Percentiles rank a stretch among this genome's conserved stretches.
These are phyloP conservation scores for Circinella umbellata DNA, from an alignment of 371 early-diverging fungal species.

Conservation along the genomic window DNA sequence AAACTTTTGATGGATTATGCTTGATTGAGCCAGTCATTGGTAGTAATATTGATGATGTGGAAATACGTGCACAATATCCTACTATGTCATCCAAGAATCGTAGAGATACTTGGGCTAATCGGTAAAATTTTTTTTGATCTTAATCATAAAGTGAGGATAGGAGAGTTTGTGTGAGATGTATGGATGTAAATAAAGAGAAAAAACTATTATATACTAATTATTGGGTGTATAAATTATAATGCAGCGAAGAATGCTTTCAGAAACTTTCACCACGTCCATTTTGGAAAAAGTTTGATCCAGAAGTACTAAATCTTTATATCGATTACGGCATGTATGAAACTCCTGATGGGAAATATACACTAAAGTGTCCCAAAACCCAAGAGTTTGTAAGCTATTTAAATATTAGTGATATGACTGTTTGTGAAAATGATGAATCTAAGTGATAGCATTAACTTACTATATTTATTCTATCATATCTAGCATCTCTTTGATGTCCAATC, in stretches of 20 bases:
- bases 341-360: conserved; percentile 41
- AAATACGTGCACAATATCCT: conserved; percentile 24
- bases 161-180: not conserved
- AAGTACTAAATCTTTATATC: conserved; percentile 42
- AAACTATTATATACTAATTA: too few species aligned
- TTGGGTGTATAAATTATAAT: not conserved
- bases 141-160: not conserved
- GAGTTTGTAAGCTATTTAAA: conserved; percentile 39
- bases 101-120: conserved; percentile 26
- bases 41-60: conserved; percentile 16
- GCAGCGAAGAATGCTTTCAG: conserved; percentile 36
- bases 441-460: too few species aligned
- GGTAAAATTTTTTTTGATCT: not conserved
- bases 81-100: conserved; percentile 22
- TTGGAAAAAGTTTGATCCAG: conserved; percentile 42
- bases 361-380: conserved; percentile 44
- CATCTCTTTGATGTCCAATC: conserved; percentile 23
- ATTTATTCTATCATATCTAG: conserved; percentile 9
- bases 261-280: conserved; percentile 30
- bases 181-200: too few species aligned
- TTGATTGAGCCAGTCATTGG: conserved; percentile 41
- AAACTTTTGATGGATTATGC: conserved; percentile 41
- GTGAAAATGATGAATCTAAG: not conserved
- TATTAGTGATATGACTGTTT: not conserved
- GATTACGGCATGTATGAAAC: conserved; percentile 44